These are phyloP conservation scores for Pythium insidiosum DNA, from an alignment of 352 stramenopile species.

Conservation along the genomic window DNA sequence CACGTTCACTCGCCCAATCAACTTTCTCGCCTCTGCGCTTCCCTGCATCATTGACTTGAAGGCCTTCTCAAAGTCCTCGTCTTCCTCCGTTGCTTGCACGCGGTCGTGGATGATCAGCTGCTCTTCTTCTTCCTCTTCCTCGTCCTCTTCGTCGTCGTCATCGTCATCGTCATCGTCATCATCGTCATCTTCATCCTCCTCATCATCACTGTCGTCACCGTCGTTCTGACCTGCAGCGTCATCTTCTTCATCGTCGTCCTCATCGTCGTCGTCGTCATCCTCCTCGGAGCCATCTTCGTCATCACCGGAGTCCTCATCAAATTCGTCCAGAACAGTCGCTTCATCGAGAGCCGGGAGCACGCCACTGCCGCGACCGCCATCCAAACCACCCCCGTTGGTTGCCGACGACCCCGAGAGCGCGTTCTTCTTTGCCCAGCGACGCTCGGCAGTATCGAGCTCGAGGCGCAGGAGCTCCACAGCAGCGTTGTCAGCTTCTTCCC, in stretches of 20 bases:
- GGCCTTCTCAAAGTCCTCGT: slow-evolving; percentile 84
- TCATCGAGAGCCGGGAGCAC: too few relatives aligned
- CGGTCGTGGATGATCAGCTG: slow-evolving; percentile 85
- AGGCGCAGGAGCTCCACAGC: slow-evolving; percentile 43
- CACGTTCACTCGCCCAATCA: slow-evolving; percentile 54
- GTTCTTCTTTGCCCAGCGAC: slow-evolving; percentile 56
- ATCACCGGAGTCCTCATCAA: slow-evolving; percentile 24
- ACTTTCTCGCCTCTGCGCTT: slow-evolving; percentile 52
- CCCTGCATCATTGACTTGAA: slow-evolving; percentile 85
- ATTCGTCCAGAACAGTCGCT: not conserved
- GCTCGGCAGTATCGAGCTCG: slow-evolving; percentile 67
- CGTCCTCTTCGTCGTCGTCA: slow-evolving; percentile 46
- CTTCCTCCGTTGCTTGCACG: slow-evolving; percentile 67
- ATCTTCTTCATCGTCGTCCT: slow-evolving; percentile 54
- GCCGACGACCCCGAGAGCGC: slow-evolving; percentile 11
- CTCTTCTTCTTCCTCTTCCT: slow-evolving; percentile 78
- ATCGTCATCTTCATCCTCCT: slow-evolving; percentile 68
- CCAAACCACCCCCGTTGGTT: slow-evolving; percentile 8
- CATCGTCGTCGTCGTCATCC: slow-evolving; percentile 41
- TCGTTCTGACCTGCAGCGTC: slow-evolving; percentile 25
- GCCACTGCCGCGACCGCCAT: too few relatives aligned
- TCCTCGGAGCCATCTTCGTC: slow-evolving; percentile 53
- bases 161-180: slow-evolving; percentile 62
- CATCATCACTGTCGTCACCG: slow-evolving; percentile 59
- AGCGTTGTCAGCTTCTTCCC: slow-evolving; percentile 61